Evolutionary conservation across 345 rosid genomes (phyloP).

Genomic region (Heritiera littoralis): DNA sequence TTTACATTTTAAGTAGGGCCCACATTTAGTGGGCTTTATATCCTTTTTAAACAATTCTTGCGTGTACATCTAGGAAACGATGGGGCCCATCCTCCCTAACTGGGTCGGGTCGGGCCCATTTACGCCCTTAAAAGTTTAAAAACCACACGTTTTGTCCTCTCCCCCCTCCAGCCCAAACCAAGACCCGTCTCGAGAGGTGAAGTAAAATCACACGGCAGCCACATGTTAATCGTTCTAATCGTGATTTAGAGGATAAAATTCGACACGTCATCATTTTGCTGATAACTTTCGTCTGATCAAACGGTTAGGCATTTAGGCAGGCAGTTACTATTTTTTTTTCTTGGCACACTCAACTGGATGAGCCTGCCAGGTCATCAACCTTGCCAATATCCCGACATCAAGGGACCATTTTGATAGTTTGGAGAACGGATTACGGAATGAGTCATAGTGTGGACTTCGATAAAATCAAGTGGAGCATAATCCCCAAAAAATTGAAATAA

Average conservation of each 20-base stretch:
- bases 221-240: not conserved
- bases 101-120: slow-evolving; percentile 8
- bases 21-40: not conserved
- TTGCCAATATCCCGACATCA: no score
- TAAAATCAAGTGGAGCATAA: no score
- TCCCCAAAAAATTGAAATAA: no score
- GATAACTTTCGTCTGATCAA: not conserved
- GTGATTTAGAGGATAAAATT: not conserved
- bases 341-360: not conserved
- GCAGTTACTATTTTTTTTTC: not conserved
- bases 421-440: no score
- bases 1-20: not conserved
- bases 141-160: slow-evolving; percentile 7
- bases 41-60: not conserved
- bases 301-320: not conserved
- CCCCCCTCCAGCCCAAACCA: not conserved
- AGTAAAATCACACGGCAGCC: not conserved
- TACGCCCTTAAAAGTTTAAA: not conserved
- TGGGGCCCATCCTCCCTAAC: not conserved
- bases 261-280: not conserved
- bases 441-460: no score
- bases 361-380: not conserved
- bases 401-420: no score
- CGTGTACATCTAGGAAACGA: not conserved
- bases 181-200: not conserved